Base-by-base conservation (phyloP, 2,329 filamentous ascomycete species). In the Elsinoe australis region DNA sequence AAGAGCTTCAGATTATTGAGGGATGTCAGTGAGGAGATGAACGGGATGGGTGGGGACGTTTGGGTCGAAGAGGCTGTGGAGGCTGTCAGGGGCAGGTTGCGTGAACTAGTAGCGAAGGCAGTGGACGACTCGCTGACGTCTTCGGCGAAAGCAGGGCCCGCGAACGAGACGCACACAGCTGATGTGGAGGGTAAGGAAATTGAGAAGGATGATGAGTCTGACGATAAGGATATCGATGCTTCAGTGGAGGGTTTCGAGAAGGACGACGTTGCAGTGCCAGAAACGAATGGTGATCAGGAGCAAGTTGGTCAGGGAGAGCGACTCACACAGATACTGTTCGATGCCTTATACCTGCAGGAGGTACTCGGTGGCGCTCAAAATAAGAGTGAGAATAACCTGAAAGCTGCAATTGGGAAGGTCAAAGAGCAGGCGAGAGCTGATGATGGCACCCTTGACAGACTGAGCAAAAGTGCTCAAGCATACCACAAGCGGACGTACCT, bases 401-500 rank as follows among this genome's bases (percentile, higher is more conserved):
- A 51, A 1, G 33, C 12, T 1, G 36, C 44, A 4, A 36, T 51
- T 35, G 34, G 78, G 29, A 70, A 69, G 1, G 48, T 75, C 2
- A 58, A 60, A 18, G 55, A 61, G 21, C 73, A 71, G 2, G 58
- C 82, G 5, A 73, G 74, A 0, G 61, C 74, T 3, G 70, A 74
- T 21, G 64, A 70, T 8, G 67, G 64, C 4, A 69, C 67, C 12
- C 65, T 73, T 35, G 77, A 77, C 53, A 64, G 70, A 34, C 64
- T 94, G 29, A 65, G 61, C 55, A 84, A 82, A 64, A 70, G 73
- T 12, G 78, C 86, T 4, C 70, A 74, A 36, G 86, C 89, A 45
- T 94, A 92, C 64, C 92, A 86, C 80, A 86, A 83, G 69, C 79
- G 84, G 58, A 92, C 85, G 8, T 82, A 78, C 62, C 65, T 95